A percentile compares a stretch with the other conserved stretches of the same genome.
Conservation (phyloP, 148 eudicot species). For the Amaranthus cruentus region DNA sequence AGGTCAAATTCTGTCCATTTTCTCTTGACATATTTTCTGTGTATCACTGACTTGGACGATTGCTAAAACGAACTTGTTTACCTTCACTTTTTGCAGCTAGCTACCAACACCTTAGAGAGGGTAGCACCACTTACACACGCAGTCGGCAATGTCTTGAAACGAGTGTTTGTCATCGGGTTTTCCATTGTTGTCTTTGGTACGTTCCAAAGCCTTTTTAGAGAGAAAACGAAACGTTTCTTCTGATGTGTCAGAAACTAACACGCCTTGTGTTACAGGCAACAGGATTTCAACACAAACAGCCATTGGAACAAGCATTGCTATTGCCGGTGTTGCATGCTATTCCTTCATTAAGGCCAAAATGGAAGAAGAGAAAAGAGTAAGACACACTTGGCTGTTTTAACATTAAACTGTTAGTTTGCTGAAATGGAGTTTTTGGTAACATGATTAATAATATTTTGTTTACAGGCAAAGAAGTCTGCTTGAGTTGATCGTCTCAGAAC, state of each 20-base stretch:
- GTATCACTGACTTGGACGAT: not conserved
- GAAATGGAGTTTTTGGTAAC: not conserved
- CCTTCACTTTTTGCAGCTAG: conserved; percentile 51
- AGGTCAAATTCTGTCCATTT: conserved; percentile 38
- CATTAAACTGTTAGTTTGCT: not conserved
- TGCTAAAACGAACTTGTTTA: not conserved
- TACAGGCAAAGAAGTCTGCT: conserved; percentile 72
- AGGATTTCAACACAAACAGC: conserved; percentile 93
- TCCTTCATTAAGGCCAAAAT: conserved; percentile 91
- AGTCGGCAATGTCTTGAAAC: conserved; percentile 97
- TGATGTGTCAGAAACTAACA: not conserved
- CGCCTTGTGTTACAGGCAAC: conserved; percentile 54
- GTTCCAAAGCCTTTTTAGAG: not conserved
- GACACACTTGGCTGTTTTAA: conserved; percentile 15
- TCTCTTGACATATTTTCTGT: not conserved
- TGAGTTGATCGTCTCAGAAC: conserved; percentile 24
- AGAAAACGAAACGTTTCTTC: not conserved
- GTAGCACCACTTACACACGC: conserved; percentile 99
- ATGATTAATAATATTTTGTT: not conserved
- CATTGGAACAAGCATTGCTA: conserved; percentile 88
- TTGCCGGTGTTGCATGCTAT: conserved; percentile 94
- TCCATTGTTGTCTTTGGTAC: conserved; percentile 83
- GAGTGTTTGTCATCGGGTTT: conserved; percentile 99
- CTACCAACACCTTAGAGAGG: conserved; percentile 98
- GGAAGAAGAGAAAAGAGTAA: conserved; percentile 97